Evolutionary conservation across 78 protist genomes (phyloP).

Genomic region (Parvularia atlantis): DNA sequence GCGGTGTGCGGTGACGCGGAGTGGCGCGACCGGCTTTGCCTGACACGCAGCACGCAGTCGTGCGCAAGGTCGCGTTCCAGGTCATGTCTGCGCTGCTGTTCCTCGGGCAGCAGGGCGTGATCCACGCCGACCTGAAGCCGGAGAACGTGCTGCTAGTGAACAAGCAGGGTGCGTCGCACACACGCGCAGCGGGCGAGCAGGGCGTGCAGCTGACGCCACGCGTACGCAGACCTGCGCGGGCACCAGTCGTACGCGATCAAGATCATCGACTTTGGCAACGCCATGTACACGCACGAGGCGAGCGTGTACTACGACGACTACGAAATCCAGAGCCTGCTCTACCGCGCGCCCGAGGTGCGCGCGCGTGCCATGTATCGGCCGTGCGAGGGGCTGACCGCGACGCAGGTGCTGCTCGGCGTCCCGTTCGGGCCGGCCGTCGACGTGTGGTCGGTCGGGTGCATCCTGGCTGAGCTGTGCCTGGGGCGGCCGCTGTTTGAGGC

Average conservation of each 20-base stretch:
- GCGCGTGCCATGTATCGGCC: too few species aligned
- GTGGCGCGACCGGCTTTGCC: constrained; percentile 36
- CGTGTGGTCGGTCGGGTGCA: constrained; percentile 91
- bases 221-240: too few species aligned
- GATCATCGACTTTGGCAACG: constrained; percentile 73
- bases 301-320: constrained; percentile 15
- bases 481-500: constrained; percentile 82
- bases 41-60: neutral
- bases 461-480: constrained; percentile 80
- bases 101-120: constrained; percentile 37
- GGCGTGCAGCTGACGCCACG: neutral
- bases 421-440: constrained; percentile 81
- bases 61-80: constrained; percentile 69
- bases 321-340: constrained; percentile 43
- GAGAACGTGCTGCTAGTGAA: constrained; percentile 81
- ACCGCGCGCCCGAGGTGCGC: constrained; percentile 63
- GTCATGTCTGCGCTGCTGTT: constrained; percentile 56
- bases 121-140: constrained; percentile 94
- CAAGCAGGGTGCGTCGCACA: neutral
- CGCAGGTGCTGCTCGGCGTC: constrained; percentile 27
- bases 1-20: neutral
- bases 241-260: constrained; percentile 12
- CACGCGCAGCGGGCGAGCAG: constrained; percentile 28
- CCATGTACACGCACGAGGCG: constrained; percentile 74
- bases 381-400: too few species aligned